These are phyloP conservation scores for Logfia minima DNA, from an alignment of 129 eudicot species.

Conservation along the genomic window DNA sequence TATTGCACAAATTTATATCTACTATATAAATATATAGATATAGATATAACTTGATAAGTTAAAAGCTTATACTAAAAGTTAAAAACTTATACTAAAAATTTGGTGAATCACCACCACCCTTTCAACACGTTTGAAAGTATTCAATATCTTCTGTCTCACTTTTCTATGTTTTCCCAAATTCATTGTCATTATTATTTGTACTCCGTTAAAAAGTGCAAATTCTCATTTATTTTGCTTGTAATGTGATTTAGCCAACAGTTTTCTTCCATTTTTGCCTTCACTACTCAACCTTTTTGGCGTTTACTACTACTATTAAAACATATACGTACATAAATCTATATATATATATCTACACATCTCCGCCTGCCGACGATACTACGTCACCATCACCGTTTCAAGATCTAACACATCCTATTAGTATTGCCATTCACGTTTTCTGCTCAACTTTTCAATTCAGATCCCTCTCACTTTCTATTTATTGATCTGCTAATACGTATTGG, in stretches of 20 bases:
- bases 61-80: too few species aligned
- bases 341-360: constrained; percentile 10
- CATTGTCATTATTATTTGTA: neutral
- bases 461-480: neutral
- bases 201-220: neutral
- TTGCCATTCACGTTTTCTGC: constrained; percentile 32
- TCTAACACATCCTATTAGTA: constrained; percentile 6
- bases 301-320: neutral
- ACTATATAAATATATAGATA: too few species aligned
- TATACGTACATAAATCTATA: neutral
- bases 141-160: neutral
- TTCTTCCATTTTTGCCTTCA: neutral
- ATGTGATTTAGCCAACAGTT: neutral
- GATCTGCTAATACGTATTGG: neutral
- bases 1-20: too few species aligned
- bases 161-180: neutral
- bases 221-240: neutral
- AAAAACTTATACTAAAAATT: too few species aligned
- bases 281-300: neutral
- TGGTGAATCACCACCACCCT: neutral
- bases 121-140: neutral
- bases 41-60: too few species aligned
- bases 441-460: constrained; percentile 31
- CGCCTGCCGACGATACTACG: constrained; percentile 39
- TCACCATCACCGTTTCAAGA: constrained; percentile 38